phyloP scores from a whole-genome alignment of 1,139 yeast genomes.

The Eremothecium coryli region DNA sequence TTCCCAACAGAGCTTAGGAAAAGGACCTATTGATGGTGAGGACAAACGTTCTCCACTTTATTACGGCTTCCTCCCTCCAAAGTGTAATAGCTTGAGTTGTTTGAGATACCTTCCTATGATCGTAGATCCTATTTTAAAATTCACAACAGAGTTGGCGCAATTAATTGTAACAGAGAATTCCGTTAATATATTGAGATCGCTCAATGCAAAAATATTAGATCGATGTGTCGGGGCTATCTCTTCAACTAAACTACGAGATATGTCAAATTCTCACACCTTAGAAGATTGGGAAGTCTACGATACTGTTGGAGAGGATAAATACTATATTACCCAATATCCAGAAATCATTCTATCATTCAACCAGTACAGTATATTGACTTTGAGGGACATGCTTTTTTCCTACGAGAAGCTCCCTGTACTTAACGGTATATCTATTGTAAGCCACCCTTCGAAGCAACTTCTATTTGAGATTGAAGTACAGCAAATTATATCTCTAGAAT shows the following conservation, averaged over 20 bases:
- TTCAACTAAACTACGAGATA: constrained; percentile 43
- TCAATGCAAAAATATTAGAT: constrained; percentile 34
- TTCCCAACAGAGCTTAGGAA: constrained; percentile 27
- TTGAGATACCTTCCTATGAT: constrained; percentile 40
- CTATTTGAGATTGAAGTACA: constrained; percentile 40
- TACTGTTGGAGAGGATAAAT: constrained; percentile 23
- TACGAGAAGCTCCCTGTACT: constrained; percentile 33
- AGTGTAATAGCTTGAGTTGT: constrained; percentile 50
- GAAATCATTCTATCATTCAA: constrained; percentile 38
- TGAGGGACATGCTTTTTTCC: constrained; percentile 30
- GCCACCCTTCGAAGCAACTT: constrained; percentile 38
- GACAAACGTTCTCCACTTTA: constrained; percentile 29
- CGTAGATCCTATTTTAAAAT: constrained; percentile 32
- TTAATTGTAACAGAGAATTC: constrained; percentile 35
- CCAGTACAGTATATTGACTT: constrained; percentile 32
- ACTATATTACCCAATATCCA: constrained; percentile 42
- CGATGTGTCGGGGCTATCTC: constrained; percentile 41
- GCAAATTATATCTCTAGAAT: constrained; percentile 43
- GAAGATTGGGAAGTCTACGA: constrained; percentile 37
- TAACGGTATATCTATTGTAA: constrained; percentile 31
- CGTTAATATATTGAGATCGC: constrained; percentile 32
- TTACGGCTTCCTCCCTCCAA: constrained; percentile 52
- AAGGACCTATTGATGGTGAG: constrained; percentile 15
- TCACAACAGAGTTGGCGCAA: constrained; percentile 38
- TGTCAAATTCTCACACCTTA: constrained; percentile 35